Evolutionary conservation across 2,329 filamentous ascomycete species (phyloP).

Genomic region (Cylindrodendrum hubeiense): DNA sequence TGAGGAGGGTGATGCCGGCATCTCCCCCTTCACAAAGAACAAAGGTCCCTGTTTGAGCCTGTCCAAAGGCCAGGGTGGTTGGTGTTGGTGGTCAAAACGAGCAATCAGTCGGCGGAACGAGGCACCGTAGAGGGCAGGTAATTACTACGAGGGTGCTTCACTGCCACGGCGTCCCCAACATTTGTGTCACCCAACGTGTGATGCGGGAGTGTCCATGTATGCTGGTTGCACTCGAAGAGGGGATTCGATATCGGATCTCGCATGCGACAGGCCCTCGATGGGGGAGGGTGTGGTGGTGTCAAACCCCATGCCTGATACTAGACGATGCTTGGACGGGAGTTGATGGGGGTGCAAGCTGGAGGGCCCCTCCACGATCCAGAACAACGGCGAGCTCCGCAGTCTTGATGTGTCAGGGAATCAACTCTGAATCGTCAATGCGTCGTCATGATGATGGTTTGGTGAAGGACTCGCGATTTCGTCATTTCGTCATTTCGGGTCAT

Average conservation of each 20-base stretch:
- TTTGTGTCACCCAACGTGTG: not conserved
- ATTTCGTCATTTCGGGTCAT: slow-evolving; percentile 17
- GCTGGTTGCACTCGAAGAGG: not conserved
- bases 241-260: slow-evolving; percentile 1
- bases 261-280: not conserved
- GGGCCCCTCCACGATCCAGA: not conserved
- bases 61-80: not conserved
- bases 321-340: not conserved
- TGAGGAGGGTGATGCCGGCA: not conserved
- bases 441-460: not conserved
- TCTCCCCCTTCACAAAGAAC: not conserved
- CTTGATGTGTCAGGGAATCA: not conserved
- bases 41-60: not conserved
- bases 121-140: slow-evolving; percentile 1
- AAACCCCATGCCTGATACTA: not conserved
- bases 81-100: not conserved
- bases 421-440: slow-evolving; percentile 2
- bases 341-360: not conserved
- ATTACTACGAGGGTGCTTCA: not conserved
- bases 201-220: not conserved
- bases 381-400: not conserved
- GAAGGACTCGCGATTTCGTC: slow-evolving; percentile 16
- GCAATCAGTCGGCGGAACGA: not conserved
- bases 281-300: not conserved
- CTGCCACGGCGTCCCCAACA: not conserved